Base-by-base conservation (phyloP, 1,139 yeast species). In the Hemisphaericaspora subhashii region DNA sequence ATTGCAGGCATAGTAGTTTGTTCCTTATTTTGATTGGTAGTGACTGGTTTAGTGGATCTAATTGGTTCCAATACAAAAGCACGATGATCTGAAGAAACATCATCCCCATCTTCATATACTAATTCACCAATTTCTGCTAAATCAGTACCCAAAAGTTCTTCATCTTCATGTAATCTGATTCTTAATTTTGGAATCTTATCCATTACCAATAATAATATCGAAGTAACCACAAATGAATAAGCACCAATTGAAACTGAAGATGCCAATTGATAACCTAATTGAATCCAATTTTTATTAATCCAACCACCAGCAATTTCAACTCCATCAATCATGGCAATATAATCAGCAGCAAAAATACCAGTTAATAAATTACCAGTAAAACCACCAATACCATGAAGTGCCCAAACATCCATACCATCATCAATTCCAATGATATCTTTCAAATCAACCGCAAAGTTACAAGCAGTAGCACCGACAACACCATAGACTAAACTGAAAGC, bases 351-450 rank as follows among this genome's bases (percentile, higher is more conserved):
- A 60, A 90, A 90, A 48, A 90, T 72, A 55, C 96, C 97, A 30
- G 98, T 90, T 66, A 87, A 64, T 21, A 84, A 68, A 25, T 88
- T 81, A 37, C 98, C 98, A 48, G 79, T 72, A 54, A 85, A 79
- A 39, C 97, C 98, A 60, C 98, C 98, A 48, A 90, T 81, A 52
- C 96, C 97, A 64, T 90, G 98, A 45, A 88, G 70, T 20, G 97
- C 89, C 67, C 86, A 90, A 39, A 88, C 96, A 65, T 90, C 97
- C 73, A 90, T 76, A 72, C 97, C 97, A 59, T 90, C 98, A 61
- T 92, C 98, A 53, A 90, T 88, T 43, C 73, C 76, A 47, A 92
- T 62, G 40, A 81, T 37, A 52, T 72, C 67, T 72, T 90, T 90
- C 54, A 89, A 64, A 62, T 86, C 95, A 46, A 81, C 87, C 31